phyloP scores from a whole-genome alignment of 768 basidiomycete genomes.

The Polyporus arcularius region DNA sequence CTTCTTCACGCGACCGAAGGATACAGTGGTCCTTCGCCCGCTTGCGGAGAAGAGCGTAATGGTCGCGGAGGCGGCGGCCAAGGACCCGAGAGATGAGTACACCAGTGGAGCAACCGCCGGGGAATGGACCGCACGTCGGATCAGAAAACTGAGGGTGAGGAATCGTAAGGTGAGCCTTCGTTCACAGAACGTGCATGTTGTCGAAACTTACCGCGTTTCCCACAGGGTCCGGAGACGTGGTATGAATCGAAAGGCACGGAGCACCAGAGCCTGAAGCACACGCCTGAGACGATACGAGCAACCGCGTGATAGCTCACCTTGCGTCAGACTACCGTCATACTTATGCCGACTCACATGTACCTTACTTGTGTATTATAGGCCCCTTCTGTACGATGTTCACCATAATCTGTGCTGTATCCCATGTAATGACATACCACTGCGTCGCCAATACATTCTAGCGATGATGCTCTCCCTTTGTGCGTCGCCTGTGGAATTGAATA shows the following conservation, averaged over 20 bases:
- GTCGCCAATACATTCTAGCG: no score
- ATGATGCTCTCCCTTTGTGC: no score
- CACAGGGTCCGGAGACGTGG: conserved; percentile 29
- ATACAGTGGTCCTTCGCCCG: conserved; percentile 31
- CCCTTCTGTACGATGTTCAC: background rate
- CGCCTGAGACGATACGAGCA: conserved; percentile 2
- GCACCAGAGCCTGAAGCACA: conserved; percentile 17
- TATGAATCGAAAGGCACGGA: conserved; percentile 31
- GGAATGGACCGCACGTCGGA: conserved; percentile 28
- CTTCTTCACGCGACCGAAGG: conserved; percentile 38
- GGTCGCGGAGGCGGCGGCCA: conserved; percentile 24
- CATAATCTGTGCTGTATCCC: background rate
- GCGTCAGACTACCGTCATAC: background rate
- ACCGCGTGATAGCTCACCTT: conserved; percentile 6
- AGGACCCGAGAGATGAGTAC: conserved; percentile 21
- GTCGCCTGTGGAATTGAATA: no score
- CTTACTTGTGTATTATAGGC: background rate
- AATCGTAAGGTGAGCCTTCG: conserved; percentile 27
- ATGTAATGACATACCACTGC: no score
- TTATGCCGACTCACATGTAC: background rate
- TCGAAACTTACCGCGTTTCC: background rate
- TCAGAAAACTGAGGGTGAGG: conserved; percentile 26
- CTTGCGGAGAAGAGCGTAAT: conserved; percentile 26
- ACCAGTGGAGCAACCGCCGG: conserved; percentile 26
- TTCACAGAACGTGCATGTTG: background rate